phyloP scores from a whole-genome alignment of 1,284 basidiomycete species.

The Serendipita sp. region DNA sequence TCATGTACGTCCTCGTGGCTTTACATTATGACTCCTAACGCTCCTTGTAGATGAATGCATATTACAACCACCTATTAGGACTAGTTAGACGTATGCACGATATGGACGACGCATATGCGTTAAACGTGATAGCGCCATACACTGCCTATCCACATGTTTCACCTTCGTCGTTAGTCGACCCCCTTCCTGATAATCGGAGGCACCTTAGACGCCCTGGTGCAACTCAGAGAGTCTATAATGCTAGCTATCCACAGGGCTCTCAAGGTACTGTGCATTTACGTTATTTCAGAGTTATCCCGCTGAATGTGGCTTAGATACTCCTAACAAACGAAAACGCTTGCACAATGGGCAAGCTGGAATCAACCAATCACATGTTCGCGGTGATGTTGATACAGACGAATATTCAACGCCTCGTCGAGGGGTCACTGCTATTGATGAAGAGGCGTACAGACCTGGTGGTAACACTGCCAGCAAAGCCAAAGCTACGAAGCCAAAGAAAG shows the following conservation, averaged over 20 bases:
- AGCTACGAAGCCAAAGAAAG: not conserved
- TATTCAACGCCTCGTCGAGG: conserved; percentile 4
- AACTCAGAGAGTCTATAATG: not conserved
- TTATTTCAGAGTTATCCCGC: no score
- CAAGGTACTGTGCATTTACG: no score
- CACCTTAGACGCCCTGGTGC: conserved; percentile 26
- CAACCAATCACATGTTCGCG: not conserved
- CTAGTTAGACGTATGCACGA: conserved; percentile 42
- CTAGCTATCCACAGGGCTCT: not conserved
- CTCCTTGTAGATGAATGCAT: conserved; percentile 40
- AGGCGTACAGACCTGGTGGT: not conserved
- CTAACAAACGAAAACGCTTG: not conserved
- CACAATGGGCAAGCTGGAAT: not conserved
- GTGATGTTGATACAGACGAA: not conserved
- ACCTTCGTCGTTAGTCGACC: conserved; percentile 46
- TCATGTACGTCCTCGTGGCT: conserved; percentile 29
- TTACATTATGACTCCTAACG: not conserved
- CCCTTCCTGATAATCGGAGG: conserved; percentile 43
- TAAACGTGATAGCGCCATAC: conserved; percentile 39
- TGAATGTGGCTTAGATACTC: not conserved
- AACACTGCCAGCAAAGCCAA: not conserved
- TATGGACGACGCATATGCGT: conserved; percentile 46
- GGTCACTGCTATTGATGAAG: not conserved
- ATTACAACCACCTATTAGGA: conserved; percentile 52
- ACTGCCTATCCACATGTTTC: conserved; percentile 64